Percentiles rank a stretch among this genome's conserved stretches.
Evolutionary conservation across 257 asterid species (phyloP).

Genomic region (Solanum piurae): DNA sequence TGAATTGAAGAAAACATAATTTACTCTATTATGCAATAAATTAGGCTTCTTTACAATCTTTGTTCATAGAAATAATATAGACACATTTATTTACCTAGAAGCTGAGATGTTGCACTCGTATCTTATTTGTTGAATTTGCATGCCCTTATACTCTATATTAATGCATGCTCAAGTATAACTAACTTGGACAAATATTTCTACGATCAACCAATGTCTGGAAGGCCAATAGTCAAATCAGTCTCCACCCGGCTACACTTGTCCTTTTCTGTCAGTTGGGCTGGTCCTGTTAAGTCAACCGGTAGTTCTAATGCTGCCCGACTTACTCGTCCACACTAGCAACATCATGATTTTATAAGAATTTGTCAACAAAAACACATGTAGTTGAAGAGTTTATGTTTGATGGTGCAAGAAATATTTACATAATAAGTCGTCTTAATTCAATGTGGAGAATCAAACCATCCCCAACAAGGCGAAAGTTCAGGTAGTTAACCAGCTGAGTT

Average conservation of each 20-base stretch:
- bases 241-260: conserved; percentile 15
- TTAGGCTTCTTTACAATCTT: neutral
- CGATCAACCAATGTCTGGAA: conserved; percentile 10
- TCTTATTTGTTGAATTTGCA: neutral
- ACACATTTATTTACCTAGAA: neutral
- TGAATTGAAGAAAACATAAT: neutral
- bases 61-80: neutral
- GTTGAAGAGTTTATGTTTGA: neutral
- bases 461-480: neutral
- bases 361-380: neutral
- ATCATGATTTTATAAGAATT: neutral
- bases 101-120: neutral
- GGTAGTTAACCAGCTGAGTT: neutral
- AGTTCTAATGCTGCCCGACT: neutral
- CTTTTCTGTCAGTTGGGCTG: neutral
- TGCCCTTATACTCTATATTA: neutral
- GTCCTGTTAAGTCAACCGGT: neutral
- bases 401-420: neutral
- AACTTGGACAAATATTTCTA: neutral
- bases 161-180: neutral
- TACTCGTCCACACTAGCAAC: conserved; percentile 8
- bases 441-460: neutral
- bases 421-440: too few relatives aligned
- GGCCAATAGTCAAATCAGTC: conserved; percentile 27
- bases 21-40: neutral